Evolutionary conservation across 208 protist genomes (phyloP).

Genomic region (Trypanosomatidae sp.): DNA sequence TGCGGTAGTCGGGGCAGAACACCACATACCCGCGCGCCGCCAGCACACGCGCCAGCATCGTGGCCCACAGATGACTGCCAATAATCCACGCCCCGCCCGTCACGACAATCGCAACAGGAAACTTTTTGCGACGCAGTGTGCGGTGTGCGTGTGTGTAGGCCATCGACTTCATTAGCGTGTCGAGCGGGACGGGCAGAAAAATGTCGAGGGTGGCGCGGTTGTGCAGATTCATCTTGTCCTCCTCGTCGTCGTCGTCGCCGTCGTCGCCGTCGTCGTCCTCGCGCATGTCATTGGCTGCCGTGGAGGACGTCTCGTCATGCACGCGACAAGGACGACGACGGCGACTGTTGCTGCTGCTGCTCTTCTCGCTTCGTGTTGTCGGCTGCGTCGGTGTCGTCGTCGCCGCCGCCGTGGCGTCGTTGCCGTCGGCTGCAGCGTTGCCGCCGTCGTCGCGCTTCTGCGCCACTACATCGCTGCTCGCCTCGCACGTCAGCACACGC

Average conservation of each 20-base stretch:
- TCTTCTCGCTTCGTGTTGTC: no score
- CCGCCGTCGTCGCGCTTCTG: no score
- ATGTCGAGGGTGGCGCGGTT: slow-evolving; percentile 59
- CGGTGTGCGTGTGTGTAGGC: slow-evolving; percentile 17
- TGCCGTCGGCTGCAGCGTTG: background rate
- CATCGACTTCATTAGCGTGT: slow-evolving; percentile 36
- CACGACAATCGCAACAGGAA: slow-evolving; percentile 64
- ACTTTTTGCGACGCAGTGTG: slow-evolving; percentile 43
- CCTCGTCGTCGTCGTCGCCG: slow-evolving; percentile 17
- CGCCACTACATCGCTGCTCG: no score
- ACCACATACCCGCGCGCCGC: slow-evolving; percentile 70
- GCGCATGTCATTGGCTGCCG: background rate
- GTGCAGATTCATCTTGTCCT: slow-evolving; percentile 47
- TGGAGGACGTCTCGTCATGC: background rate
- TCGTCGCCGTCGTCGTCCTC: background rate
- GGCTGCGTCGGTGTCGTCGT: no score
- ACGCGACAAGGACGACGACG: no score
- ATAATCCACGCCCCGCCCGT: slow-evolving; percentile 81
- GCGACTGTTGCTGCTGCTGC: no score
- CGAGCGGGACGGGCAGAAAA: slow-evolving; percentile 27
- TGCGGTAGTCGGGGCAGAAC: slow-evolving; percentile 88
- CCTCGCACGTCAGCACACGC: no score
- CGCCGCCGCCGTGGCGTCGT: background rate
- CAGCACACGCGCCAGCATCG: slow-evolving; percentile 63
- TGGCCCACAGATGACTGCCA: slow-evolving; percentile 66